Conservation (phyloP, 2,329 filamentous ascomycete species). For the Alternaria brassicae region DNA sequence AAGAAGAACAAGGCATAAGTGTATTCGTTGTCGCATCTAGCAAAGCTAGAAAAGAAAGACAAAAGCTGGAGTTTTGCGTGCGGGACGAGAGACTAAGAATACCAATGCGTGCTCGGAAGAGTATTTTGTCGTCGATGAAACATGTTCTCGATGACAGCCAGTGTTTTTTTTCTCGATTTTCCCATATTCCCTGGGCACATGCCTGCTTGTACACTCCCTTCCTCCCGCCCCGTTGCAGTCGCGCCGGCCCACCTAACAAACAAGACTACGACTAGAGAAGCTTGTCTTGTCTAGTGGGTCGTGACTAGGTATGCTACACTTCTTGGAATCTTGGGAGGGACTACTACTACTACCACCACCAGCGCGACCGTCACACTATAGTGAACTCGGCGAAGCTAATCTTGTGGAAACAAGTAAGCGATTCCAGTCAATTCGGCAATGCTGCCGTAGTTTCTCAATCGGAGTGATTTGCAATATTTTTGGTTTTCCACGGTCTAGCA, state of each 20-base stretch:
- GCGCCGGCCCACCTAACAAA: not conserved
- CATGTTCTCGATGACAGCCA: no score
- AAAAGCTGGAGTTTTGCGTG: not conserved
- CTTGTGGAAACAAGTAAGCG: not conserved
- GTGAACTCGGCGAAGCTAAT: not conserved
- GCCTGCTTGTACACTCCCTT: not conserved
- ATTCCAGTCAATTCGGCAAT: not conserved
- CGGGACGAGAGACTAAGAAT: not conserved
- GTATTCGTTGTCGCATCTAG: no score
- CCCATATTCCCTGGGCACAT: not conserved
- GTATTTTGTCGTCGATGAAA: not conserved
- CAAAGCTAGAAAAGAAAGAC: not conserved
- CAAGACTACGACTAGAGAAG: not conserved
- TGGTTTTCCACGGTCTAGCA: not conserved
- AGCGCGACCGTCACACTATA: not conserved
- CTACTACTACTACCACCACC: no score
- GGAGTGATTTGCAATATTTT: not conserved
- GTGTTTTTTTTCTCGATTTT: not conserved
- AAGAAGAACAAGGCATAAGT: conserved; percentile 32
- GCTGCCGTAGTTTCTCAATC: not conserved
- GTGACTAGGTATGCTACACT: not conserved
- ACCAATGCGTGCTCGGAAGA: not conserved
- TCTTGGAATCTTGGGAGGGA: not conserved
- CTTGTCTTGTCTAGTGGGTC: conserved; percentile 2
- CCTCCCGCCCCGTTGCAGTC: no score